Percentiles rank a stretch among this genome's conserved stretches.
Evolutionary conservation across 2,329 filamentous ascomycete species (phyloP).

Genomic region (Pseudogymnoascus sp.): DNA sequence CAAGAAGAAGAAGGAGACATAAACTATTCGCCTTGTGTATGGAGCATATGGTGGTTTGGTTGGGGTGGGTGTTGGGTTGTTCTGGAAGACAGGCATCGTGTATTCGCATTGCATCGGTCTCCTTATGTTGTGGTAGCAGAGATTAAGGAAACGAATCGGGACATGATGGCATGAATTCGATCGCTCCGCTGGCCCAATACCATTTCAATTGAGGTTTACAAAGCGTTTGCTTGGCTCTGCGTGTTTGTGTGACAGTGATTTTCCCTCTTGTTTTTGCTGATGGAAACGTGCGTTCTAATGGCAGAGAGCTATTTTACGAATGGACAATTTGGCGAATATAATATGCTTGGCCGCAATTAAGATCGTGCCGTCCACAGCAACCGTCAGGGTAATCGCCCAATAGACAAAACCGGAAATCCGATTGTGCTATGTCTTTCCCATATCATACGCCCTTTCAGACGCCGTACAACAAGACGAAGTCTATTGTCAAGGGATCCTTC

Average conservation of each 20-base stretch:
- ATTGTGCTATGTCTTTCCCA: background rate
- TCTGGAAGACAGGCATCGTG: constrained; percentile 22
- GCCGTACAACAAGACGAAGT: background rate
- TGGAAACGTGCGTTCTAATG: background rate
- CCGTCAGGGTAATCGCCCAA: background rate
- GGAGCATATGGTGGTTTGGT: constrained; percentile 19
- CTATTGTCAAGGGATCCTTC: background rate
- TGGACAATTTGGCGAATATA: background rate
- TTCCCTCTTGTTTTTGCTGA: background rate
- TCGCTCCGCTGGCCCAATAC: constrained; percentile 12
- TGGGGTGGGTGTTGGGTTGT: constrained; percentile 24
- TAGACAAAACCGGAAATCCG: background rate
- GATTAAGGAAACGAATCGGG: constrained; percentile 12
- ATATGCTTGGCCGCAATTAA: background rate
- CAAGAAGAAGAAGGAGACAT: constrained; percentile 90
- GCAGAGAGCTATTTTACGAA: background rate
- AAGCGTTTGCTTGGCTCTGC: background rate
- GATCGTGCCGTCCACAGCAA: background rate
- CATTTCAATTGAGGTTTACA: constrained; percentile 14
- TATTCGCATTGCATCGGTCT: constrained; percentile 24
- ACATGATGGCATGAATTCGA: constrained; percentile 14
- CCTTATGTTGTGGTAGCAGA: constrained; percentile 13
- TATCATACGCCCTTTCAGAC: background rate
- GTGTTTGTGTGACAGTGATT: constrained; percentile 5
- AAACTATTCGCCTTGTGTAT: constrained; percentile 36